Evolutionary conservation across 108 stramenopile species (phyloP), one percentile per base, ranked within the genome.

Genomic region (Pelagomonas calceolata): DNA sequence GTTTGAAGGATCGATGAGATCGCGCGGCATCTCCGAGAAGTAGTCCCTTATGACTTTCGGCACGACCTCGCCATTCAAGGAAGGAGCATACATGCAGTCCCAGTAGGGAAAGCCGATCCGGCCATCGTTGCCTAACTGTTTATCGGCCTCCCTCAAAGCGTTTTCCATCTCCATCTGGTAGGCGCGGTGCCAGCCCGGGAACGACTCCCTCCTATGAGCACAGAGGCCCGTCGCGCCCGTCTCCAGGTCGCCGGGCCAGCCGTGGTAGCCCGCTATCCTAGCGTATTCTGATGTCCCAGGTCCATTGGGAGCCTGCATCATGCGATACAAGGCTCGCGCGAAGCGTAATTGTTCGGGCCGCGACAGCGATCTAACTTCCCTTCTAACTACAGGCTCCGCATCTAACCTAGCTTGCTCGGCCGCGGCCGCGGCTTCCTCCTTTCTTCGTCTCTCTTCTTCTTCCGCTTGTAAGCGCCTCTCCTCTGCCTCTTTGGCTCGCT

Each of bases 141-240:
- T 9, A 46, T 69, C 69, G 0, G 69, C 69, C 30, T 1, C 43
- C 33, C 31, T 31, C 14, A 69, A 46, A 4, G 69, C 43, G 14
- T 21, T 34, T 34, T 69, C 69, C 17, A 69, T 7, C n/a, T 45
- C 69, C 15, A 69, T 31, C 69, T 51, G 7, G 69, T 69, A 69
- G 30, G 46, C 69, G 69, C 69, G 69, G 45, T 69, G 69, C 69
- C 69, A 69, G 32, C 69, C 69, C 4, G 69, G 69, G 43, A 69
- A 69, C 30, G 69, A 37, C 17, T 69, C 69, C 0, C 35, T 21
- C 31, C 69, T 44, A 26, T 69, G 69, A 14, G 43, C 69, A 46
- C 69, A 69, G 51, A 33, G 43, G 29, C 45, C 69, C 43, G 7
- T 30, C 33, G 15, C 69, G 30, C 43, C 69, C 51, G 51, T 60